Conservation (phyloP, 352 stramenopile species). For the Phytophthora melonis region DNA sequence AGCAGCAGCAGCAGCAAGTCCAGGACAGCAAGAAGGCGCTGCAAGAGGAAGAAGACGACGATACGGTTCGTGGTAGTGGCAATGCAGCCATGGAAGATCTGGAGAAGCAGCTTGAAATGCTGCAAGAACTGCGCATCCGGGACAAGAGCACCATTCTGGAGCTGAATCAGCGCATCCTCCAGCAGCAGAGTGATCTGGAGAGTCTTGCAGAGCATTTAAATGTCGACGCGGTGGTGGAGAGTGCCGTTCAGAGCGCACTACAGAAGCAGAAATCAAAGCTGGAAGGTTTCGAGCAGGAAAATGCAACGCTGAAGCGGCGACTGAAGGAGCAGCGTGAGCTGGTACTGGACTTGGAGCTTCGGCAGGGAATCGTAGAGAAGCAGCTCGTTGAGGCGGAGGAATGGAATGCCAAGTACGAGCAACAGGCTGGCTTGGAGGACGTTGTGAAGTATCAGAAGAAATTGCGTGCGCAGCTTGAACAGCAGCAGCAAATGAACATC, state of each 20-base stretch:
- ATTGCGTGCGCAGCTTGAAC: slow-evolving; percentile 66
- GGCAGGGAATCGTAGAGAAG: slow-evolving; percentile 65
- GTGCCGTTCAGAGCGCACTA: slow-evolving; percentile 45
- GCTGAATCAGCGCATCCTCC: slow-evolving; percentile 61
- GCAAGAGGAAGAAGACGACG: slow-evolving; percentile 12
- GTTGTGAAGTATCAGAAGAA: slow-evolving; percentile 82
- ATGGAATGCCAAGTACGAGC: slow-evolving; percentile 80
- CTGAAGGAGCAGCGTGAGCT: slow-evolving; percentile 62
- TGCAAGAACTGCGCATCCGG: slow-evolving; percentile 74
- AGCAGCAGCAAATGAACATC: slow-evolving; percentile 67
- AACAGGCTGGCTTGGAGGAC: slow-evolving; percentile 70
- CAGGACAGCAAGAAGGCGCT: slow-evolving; percentile 19
- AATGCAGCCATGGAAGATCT: slow-evolving; percentile 46
- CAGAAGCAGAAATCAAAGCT: slow-evolving; percentile 45
- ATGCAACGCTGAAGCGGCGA: slow-evolving; percentile 49
- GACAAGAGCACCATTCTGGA: slow-evolving; percentile 71
- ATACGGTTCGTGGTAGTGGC: slow-evolving; percentile 13
- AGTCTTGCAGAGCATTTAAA: slow-evolving; percentile 67
- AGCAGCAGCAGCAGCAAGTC: slow-evolving; percentile 51
- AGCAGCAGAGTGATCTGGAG: slow-evolving; percentile 70
- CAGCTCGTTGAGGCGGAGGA: slow-evolving; percentile 63
- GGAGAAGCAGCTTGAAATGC: slow-evolving; percentile 64
- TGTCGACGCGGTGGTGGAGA: slow-evolving; percentile 41
- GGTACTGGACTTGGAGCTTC: slow-evolving; percentile 63
- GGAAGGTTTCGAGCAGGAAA: slow-evolving; percentile 41